Base-by-base conservation (phyloP, 129 eudicot genomes). In the Pseudognaphalium luteoalbum region DNA sequence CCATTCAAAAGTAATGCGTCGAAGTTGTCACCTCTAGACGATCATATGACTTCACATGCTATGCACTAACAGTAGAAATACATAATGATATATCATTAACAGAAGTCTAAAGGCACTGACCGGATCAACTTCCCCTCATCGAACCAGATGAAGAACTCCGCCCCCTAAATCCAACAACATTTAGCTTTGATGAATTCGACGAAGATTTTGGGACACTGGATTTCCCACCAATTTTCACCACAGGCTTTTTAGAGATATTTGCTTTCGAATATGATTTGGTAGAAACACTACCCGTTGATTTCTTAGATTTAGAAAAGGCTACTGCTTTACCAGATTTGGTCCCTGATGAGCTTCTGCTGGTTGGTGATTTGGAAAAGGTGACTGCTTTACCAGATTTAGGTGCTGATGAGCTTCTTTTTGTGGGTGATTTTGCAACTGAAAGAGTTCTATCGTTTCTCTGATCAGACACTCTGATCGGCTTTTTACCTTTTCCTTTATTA, bases 91-190 rank as follows among this genome's bases (percentile, higher is more conserved):
- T 67, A 76, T 34, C 17, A 66, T 20, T 62, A 35, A 54, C 20
- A 65, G 29, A 68, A 74, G 61, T 32, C 14, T 37, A 72, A 47
- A 71, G 22, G 47, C 20, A 76, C 77, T 63, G 64, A 81, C 78
- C 0, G 0, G 52, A 47, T 61, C 80, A 76, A 65, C 57, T 5
- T 25, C 73, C 77, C 76, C 81, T 70, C 60, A 50, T 3, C 28
- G 78, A 72, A 72, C n/a, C 60, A 2, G 81, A 68, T 64, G 96
- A 81, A 71, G 96, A 84, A 68, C 97, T 88, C 50, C 91, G 81
- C 0, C 98, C 98, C 80, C 98, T 88, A 64, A 93, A 93, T 50
- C 98, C 98, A 19, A 93, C 96, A 22, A 93, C 98, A 68, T 87
- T 82, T 33, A 93, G 79, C 83, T 93, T 93, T 14, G 87, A 33